Conservation (phyloP, 2,329 filamentous ascomycete species). For the Pyrenochaeta sp. region DNA sequence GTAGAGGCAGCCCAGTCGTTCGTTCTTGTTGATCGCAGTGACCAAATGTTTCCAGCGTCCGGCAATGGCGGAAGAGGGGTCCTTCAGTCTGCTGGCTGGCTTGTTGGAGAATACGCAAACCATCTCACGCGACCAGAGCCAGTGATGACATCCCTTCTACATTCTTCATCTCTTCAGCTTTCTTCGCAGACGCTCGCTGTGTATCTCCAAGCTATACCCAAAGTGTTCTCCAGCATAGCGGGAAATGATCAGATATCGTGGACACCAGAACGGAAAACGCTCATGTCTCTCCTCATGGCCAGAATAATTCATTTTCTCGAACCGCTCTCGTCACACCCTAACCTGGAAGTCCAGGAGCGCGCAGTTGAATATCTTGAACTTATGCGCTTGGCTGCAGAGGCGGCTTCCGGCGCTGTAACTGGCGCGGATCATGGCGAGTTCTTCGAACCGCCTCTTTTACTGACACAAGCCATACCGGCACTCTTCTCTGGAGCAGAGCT, state of each 20-base stretch:
- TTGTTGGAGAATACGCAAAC: constrained; percentile 86
- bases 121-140: constrained; percentile 74
- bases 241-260: constrained; percentile 71
- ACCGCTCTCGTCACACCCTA: constrained; percentile 79
- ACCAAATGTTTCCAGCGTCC: constrained; percentile 62
- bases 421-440: constrained; percentile 69
- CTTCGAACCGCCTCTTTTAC: constrained; percentile 77
- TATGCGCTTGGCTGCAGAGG: constrained; percentile 85
- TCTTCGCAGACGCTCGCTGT: constrained; percentile 75
- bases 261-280: constrained; percentile 76
- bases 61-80: constrained; percentile 66
- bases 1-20: constrained; percentile 80
- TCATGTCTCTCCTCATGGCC: constrained; percentile 78
- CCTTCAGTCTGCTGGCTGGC: constrained; percentile 80
- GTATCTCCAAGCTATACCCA: constrained; percentile 83
- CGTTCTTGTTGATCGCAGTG: constrained; percentile 69
- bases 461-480: constrained; percentile 89
- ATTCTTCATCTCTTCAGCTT: constrained; percentile 66
- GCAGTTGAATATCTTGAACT: constrained; percentile 92
- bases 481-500: constrained; percentile 87
- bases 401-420: constrained; percentile 70
- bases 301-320: constrained; percentile 85
- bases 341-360: constrained; percentile 92
- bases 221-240: constrained; percentile 79
- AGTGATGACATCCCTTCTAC: constrained; percentile 76